A percentile compares a stretch with the other conserved stretches of the same genome.
phyloP scores from a whole-genome alignment of 164 flowering plant species.

The Platanus orientalis region DNA sequence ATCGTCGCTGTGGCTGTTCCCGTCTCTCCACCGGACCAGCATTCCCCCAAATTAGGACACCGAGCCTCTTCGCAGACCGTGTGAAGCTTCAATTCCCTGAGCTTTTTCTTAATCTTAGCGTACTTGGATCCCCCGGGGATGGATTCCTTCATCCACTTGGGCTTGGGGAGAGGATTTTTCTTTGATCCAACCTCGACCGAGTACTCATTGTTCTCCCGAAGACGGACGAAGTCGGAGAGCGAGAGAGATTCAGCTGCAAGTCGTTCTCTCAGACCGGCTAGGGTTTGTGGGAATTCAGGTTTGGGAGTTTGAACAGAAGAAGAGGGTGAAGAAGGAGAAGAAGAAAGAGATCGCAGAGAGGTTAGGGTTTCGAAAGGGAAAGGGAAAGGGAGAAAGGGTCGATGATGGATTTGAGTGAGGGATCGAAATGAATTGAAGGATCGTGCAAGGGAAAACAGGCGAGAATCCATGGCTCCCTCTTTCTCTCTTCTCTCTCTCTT shows the following conservation, averaged over 20 bases:
- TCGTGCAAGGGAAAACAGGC: too few species aligned
- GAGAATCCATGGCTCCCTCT: too few species aligned
- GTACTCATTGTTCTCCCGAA: constrained; percentile 27
- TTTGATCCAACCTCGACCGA: constrained; percentile 71
- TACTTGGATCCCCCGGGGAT: constrained; percentile 65
- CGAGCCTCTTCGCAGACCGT: constrained; percentile 74
- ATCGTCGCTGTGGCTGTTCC: constrained; percentile 77
- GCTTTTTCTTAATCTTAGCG: constrained; percentile 58
- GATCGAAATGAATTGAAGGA: too few species aligned
- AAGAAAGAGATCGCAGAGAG: too few species aligned
- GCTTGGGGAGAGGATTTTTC: constrained; percentile 69
- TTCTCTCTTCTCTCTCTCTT: too few species aligned
- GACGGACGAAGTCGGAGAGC: constrained; percentile 42
- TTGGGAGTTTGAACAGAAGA: not conserved
- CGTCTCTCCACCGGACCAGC: constrained; percentile 82
- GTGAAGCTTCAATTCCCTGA: constrained; percentile 58
- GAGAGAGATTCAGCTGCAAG: constrained; percentile 45
- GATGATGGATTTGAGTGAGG: too few species aligned
- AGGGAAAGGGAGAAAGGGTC: too few species aligned
- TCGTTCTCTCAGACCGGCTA: constrained; percentile 50
- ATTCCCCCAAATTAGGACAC: constrained; percentile 68
- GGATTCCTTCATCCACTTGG: constrained; percentile 70
- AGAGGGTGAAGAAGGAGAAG: not conserved
- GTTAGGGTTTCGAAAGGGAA: too few species aligned
- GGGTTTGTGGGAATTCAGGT: constrained; percentile 20